Conservation (phyloP, 2,329 filamentous ascomycete genomes). For the Xylaria hypoxylon region DNA sequence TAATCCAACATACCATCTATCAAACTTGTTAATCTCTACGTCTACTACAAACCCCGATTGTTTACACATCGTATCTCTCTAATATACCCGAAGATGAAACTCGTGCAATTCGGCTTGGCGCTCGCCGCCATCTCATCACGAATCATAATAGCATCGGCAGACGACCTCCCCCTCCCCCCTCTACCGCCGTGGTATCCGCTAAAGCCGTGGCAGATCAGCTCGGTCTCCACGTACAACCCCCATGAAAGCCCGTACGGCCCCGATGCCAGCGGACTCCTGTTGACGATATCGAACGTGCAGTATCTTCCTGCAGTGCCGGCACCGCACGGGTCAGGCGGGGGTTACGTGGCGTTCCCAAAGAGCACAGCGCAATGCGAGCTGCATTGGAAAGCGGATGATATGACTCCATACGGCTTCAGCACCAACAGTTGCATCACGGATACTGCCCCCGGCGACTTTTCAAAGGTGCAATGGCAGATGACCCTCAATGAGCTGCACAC, state of each 20-base stretch:
- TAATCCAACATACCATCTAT: background rate
- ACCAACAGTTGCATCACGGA: conserved; percentile 34
- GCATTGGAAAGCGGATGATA: conserved; percentile 39
- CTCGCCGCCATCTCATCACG: conserved; percentile 17
- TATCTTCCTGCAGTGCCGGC: conserved; percentile 39
- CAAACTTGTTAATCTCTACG: background rate
- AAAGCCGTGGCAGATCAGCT: conserved; percentile 40
- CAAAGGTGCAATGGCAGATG: conserved; percentile 38
- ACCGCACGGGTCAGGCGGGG: conserved; percentile 44
- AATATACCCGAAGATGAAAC: conserved; percentile 28
- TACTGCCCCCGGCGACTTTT: background rate
- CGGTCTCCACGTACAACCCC: conserved; percentile 36
- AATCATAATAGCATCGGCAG: conserved; percentile 6
- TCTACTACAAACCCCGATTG: background rate
- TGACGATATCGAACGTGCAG: conserved; percentile 41
- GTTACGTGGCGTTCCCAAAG: conserved; percentile 41
- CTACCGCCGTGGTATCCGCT: conserved; percentile 46
- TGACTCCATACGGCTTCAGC: conserved; percentile 40
- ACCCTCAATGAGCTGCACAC: conserved; percentile 41
- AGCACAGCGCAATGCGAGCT: conserved; percentile 41
- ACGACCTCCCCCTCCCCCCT: conserved; percentile 24
- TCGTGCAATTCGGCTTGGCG: conserved; percentile 6
- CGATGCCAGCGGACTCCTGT: conserved; percentile 37
- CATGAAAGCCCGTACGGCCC: conserved; percentile 39
- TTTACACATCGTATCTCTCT: background rate